A percentile compares a stretch with the other conserved stretches of the same genome.
Conservation (phyloP, 225 moss, liverwort and hornwort species). For the Climacium dendroides region DNA sequence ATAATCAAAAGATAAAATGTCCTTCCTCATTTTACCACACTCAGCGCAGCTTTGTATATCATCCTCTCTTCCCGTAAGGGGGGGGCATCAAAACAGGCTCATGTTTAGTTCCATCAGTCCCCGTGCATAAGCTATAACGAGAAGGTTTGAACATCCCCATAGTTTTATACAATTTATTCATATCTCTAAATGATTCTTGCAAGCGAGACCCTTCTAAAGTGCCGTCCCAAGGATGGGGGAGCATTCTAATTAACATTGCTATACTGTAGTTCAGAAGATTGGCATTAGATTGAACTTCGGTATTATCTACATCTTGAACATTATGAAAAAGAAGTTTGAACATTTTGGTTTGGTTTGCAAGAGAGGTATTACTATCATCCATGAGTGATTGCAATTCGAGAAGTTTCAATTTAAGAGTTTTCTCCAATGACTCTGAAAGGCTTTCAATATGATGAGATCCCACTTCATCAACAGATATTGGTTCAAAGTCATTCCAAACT, state of each 20-base stretch:
- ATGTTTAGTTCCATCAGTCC: not conserved
- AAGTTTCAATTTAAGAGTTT: not conserved
- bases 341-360: not conserved
- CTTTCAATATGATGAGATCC: fast-evolving
- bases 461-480: fast-evolving
- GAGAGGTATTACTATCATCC: not conserved
- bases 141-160: not conserved
- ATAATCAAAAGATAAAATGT: not conserved
- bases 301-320: not conserved
- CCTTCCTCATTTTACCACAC: not conserved
- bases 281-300: fast-evolving
- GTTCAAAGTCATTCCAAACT: not conserved
- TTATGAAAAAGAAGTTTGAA: not conserved
- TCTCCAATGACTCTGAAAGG: not conserved
- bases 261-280: not conserved
- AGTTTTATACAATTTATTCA: not conserved
- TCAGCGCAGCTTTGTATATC: not conserved
- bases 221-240: not conserved
- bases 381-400: not conserved
- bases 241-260: not conserved
- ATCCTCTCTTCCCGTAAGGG: not conserved
- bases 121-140: not conserved
- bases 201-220: not conserved
- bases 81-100: not conserved
- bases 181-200: not conserved